Evolutionary conservation across 1,139 yeast species (phyloP).

Genomic region (Pichia sp.): DNA sequence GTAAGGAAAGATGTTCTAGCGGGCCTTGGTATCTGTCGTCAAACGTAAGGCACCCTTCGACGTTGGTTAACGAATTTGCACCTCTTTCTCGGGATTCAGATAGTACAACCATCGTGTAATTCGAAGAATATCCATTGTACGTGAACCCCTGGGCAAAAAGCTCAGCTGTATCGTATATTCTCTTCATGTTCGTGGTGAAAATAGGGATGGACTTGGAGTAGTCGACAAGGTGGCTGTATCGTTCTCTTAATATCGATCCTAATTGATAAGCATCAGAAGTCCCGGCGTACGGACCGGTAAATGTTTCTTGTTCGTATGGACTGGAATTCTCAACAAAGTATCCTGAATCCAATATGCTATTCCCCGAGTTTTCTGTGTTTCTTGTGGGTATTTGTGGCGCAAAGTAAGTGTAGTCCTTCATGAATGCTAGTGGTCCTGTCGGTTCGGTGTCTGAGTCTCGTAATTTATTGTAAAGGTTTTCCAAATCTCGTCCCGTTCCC

Average conservation of each 20-base stretch:
- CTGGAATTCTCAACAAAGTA: no score
- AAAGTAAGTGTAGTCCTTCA: conserved; percentile 9
- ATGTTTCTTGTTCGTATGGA: conserved; percentile 14
- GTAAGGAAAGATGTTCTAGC: conserved; percentile 6
- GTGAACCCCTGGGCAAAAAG: conserved; percentile 23
- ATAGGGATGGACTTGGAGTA: conserved; percentile 16
- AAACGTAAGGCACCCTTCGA: background rate
- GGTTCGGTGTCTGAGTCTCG: background rate
- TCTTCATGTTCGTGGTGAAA: conserved; percentile 21
- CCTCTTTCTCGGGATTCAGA: conserved; percentile 21
- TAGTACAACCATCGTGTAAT: conserved; percentile 19
- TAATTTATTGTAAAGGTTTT: background rate
- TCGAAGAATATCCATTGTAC: conserved; percentile 11
- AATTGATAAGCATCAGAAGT: conserved; percentile 14
- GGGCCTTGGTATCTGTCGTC: conserved; percentile 4
- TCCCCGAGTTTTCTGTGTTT: background rate
- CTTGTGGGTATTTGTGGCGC: background rate
- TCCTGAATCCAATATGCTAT: background rate
- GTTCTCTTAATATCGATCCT: conserved; percentile 19
- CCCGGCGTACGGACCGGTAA: conserved; percentile 22
- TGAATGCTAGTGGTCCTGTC: conserved; percentile 2
- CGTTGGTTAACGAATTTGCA: conserved; percentile 5
- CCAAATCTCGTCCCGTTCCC: background rate
- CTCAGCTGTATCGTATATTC: conserved; percentile 24
- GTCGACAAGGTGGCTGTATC: conserved; percentile 21